Base-by-base conservation (phyloP, 148 eudicot species). In the Rhododendron simsii region DNA sequence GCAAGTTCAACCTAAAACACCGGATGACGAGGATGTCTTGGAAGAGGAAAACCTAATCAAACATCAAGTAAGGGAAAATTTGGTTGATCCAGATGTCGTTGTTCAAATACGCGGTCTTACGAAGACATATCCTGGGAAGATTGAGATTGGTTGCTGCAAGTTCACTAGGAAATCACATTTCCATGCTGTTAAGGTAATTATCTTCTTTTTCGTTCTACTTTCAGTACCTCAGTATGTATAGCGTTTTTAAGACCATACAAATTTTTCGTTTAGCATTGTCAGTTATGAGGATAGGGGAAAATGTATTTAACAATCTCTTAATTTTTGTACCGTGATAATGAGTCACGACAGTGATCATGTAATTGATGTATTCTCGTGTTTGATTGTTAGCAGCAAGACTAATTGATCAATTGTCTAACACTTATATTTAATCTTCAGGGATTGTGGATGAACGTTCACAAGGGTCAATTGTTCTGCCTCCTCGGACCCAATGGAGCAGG, bases 11-110 rank as follows among this genome's bases (percentile, higher is more conserved):
- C 59, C 84, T 59, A 81, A 48, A 48, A 87, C 89, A 35, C 95
- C 98, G 81, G 96, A 94, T 80, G 99, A 95, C 71, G 95, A 91
- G 87, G 98, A 94, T 89, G 99, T 97, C 20, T 93, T 87, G 83
- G 88, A 92, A 87, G 98, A 95, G 90, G 98, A 97, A 91, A 93
- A 84, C 78, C 73, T 45, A 39, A 98, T 95, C 45, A 95, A 95
- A 87, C 95, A 91, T 83, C 95, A 93, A 87, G 84, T 83, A 18
- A 37, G 20, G 79, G 93, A 92, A 86, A 94, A 92, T 71, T 85
- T 51, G 50, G 83, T 87, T 80, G 94, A 97, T 90, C 87, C 95
- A 84, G 84, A 90, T 85, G 86, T 92, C 88, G 98, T 95, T 73
- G 96, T 90, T 81, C 96, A 93, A 87, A 86, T 95, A 86, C 95